Conservation (phyloP, 805 yeast species). For the Pichia cephalocereana region DNA sequence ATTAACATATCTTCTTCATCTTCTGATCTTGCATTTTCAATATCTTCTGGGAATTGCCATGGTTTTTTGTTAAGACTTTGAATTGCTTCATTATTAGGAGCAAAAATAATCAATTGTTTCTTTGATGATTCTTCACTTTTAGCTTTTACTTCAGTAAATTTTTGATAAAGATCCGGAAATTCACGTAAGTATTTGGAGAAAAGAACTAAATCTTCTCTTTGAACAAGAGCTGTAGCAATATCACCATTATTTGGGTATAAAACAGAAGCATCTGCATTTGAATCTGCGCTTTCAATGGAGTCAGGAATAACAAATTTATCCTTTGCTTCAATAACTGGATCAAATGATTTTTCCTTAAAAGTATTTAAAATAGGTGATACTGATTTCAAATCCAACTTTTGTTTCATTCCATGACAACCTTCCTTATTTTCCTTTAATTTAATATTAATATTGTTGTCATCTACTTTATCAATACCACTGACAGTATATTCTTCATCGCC, state of each 20-base stretch:
- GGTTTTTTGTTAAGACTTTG: slow-evolving; percentile 48
- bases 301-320: slow-evolving; percentile 10
- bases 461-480: background rate
- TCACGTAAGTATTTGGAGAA: slow-evolving; percentile 69
- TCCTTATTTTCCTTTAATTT: slow-evolving; percentile 1
- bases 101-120: slow-evolving; percentile 43
- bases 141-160: slow-evolving; percentile 33
- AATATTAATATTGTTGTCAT: background rate
- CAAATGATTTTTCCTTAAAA: slow-evolving; percentile 3
- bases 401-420: slow-evolving; percentile 3
- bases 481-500: slow-evolving; percentile 2
- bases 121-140: background rate
- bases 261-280: slow-evolving; percentile 13
- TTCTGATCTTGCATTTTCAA: slow-evolving; percentile 31
- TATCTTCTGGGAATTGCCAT: slow-evolving; percentile 66
- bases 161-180: slow-evolving; percentile 36
- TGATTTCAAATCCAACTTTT: slow-evolving; percentile 1
- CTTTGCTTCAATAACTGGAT: slow-evolving; percentile 2
- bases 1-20: slow-evolving; percentile 34
- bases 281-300: slow-evolving; percentile 1
- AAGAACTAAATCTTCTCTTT: slow-evolving; percentile 39
- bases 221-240: slow-evolving; percentile 31
- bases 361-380: slow-evolving; percentile 2
- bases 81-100: slow-evolving; percentile 64
- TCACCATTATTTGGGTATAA: slow-evolving; percentile 20